Percentiles rank a stretch among this genome's conserved stretches.
These are phyloP conservation scores for Piper betle DNA, from an alignment of 164 flowering plant species.

Conservation along the genomic window DNA sequence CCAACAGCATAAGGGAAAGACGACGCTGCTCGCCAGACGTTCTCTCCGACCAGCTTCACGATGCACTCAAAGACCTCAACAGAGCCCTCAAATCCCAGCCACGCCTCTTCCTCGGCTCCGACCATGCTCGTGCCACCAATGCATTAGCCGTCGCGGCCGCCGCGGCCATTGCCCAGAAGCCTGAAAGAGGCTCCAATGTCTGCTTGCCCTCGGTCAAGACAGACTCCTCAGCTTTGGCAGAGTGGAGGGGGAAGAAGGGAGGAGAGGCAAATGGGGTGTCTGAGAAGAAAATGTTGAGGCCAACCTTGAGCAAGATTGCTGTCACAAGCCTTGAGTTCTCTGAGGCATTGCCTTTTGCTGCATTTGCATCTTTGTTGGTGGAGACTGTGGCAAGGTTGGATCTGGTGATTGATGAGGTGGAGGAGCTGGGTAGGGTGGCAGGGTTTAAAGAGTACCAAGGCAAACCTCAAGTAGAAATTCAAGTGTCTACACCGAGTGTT, in stretches of 20 bases:
- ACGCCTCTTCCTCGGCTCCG: slow-evolving; percentile 56
- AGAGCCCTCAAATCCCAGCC: slow-evolving; percentile 74
- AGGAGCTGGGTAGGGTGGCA: slow-evolving; percentile 62
- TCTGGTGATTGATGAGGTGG: slow-evolving; percentile 64
- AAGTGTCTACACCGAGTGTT: slow-evolving; percentile 4
- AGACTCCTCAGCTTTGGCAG: slow-evolving; percentile 33
- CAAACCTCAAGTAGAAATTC: slow-evolving; percentile 21
- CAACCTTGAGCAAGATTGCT: slow-evolving; percentile 57
- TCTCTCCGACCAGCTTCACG: slow-evolving; percentile 64
- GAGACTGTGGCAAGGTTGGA: slow-evolving; percentile 85
- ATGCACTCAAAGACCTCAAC: slow-evolving; percentile 70
- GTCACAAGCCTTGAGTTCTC: slow-evolving; percentile 83
- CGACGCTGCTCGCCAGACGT: slow-evolving; percentile 48
- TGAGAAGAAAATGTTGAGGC: slow-evolving; percentile 31
- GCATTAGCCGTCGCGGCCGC: slow-evolving; percentile 32
- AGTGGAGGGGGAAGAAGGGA: slow-evolving; percentile 40
- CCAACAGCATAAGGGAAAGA: slow-evolving; percentile 44
- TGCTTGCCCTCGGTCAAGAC: slow-evolving; percentile 46
- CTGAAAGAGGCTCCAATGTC: slow-evolving; percentile 7
- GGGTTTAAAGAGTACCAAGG: slow-evolving; percentile 37
- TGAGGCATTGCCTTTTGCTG: slow-evolving; percentile 91
- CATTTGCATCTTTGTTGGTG: slow-evolving; percentile 85
- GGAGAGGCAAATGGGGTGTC: slow-evolving; percentile 11
- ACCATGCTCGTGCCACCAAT: slow-evolving; percentile 23
- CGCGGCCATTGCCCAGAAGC: slow-evolving; percentile 23